Evolutionary conservation across 2,329 filamentous ascomycete genomes (phyloP).

Genomic region (Sporothrix sp.): DNA sequence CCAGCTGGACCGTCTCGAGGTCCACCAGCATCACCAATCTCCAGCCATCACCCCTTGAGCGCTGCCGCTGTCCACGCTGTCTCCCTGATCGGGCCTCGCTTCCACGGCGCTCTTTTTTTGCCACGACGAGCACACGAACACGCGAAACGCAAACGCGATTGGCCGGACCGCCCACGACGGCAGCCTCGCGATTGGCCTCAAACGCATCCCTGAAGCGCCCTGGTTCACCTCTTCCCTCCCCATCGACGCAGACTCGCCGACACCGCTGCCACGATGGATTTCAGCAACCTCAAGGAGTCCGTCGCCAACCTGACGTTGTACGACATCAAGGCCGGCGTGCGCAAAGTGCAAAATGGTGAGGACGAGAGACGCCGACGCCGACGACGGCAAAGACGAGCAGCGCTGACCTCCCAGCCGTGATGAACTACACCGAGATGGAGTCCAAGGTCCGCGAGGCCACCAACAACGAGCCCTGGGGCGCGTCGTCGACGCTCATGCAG

Average conservation of each 20-base stretch:
- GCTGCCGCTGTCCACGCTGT: not conserved
- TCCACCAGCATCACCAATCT: not conserved
- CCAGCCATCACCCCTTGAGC: not conserved
- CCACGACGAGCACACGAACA: too few relatives aligned
- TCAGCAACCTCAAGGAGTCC: constrained; percentile 73
- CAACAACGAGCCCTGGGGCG: constrained; percentile 97
- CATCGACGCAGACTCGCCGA: not conserved
- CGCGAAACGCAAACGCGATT: too few relatives aligned
- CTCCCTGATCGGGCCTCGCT: not conserved
- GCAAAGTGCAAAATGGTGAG: constrained; percentile 92
- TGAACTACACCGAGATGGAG: constrained; percentile 78
- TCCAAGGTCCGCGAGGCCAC: constrained; percentile 86
- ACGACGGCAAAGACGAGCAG: not conserved
- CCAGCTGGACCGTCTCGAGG: constrained; percentile 5
- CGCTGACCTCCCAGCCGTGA: constrained; percentile 55
- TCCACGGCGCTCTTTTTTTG: not conserved
- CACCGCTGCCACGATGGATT: constrained; percentile 53
- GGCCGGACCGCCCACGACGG: too few relatives aligned
- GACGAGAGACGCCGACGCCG: not conserved
- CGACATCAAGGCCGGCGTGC: constrained; percentile 87
- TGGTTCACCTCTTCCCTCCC: too few relatives aligned
- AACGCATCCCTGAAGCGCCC: too few relatives aligned
- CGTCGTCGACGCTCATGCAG: constrained; percentile 78
- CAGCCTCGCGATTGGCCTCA: too few relatives aligned
- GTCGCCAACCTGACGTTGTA: constrained; percentile 90